Evolutionary conservation across 2,329 filamentous ascomycete genomes (phyloP), one percentile per base, ranked within the genome.

Genomic region (Nannizzia gypsea): DNA sequence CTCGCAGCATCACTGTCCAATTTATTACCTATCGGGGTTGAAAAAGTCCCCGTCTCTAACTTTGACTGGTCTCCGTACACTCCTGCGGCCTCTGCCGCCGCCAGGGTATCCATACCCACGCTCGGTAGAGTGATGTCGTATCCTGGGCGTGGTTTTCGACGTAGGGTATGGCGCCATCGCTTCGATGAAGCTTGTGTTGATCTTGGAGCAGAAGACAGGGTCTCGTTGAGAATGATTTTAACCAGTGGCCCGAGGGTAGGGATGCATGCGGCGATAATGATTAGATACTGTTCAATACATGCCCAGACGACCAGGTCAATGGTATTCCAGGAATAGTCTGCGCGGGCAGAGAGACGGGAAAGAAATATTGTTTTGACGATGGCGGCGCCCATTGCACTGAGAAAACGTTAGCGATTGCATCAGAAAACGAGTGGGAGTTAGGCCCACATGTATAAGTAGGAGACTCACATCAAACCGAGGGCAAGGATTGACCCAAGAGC

Each of bases 261-360:
- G 28, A 63, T 63, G 34, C 59, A 63, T 20, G 57, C 61, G 15
- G 62, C 62, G 42, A 63, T 62, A 28, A 63, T 61, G 20, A 63
- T 63, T 28, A 63, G 36, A 31, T 63, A 63, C 57, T 63, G 62
- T 6, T 63, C 60, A 26, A 56, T 61, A 31, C 54, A 38, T 6
- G 59, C 44, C 58, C 60, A 61, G 3, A 61, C 42, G 24, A 42
- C 56, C 4, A 63, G 48, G 11, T 22, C 31, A 28, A 59, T 38
- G 6, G 57, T 63, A 26, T 58, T 42, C 15, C 59, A 63, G 28
- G 62, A 60, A 28, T 60, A 60, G 56, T 63, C 62, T 5, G 17
- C 26, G 20, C 60, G 52, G 3, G 56, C 58, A 38, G 57, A 28
- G 15, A 61, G 54, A 46, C 48, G 36, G 3, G 46, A 28, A 28